Conservation (phyloP, 2,329 filamentous ascomycete genomes). For the Helotiales sp. region DNA sequence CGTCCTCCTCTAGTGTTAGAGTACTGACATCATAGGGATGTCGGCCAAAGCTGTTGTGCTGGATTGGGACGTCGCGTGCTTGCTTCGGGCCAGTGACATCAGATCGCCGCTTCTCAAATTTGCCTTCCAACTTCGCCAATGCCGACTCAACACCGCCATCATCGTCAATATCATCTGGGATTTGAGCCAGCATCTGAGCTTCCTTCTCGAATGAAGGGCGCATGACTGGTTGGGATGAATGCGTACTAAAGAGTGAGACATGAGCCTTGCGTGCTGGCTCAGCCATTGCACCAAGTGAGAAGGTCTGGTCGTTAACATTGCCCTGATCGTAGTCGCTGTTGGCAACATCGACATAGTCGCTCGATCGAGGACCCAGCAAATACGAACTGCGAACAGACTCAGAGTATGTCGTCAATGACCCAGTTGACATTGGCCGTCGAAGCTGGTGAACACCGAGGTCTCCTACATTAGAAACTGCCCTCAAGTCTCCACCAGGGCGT, state of each 20-base stretch:
- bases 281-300: constrained; percentile 64
- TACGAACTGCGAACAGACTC: constrained; percentile 66
- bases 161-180: constrained; percentile 79
- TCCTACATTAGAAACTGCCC: constrained; percentile 68
- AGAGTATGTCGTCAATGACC: constrained; percentile 63
- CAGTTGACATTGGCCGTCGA: constrained; percentile 61
- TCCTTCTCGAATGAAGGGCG: constrained; percentile 85
- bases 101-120: constrained; percentile 63
- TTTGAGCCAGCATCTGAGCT: constrained; percentile 82
- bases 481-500: constrained; percentile 75
- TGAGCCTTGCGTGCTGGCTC: constrained; percentile 53
- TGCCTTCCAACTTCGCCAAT: constrained; percentile 88
- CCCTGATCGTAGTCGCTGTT: constrained; percentile 47
- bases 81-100: constrained; percentile 32
- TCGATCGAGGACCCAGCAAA: constrained; percentile 47
- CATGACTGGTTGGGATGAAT: constrained; percentile 66
- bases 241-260: constrained; percentile 63
- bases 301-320: constrained; percentile 51
- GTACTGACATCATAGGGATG: constrained; percentile 35
- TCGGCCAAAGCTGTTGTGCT: constrained; percentile 39
- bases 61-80: constrained; percentile 18
- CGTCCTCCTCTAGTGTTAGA: constrained; percentile 31
- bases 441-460: constrained; percentile 59
- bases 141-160: constrained; percentile 94
- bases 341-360: constrained; percentile 52